Conservation (phyloP, 2,329 filamentous ascomycete genomes). For the Xylaria sp. region DNA sequence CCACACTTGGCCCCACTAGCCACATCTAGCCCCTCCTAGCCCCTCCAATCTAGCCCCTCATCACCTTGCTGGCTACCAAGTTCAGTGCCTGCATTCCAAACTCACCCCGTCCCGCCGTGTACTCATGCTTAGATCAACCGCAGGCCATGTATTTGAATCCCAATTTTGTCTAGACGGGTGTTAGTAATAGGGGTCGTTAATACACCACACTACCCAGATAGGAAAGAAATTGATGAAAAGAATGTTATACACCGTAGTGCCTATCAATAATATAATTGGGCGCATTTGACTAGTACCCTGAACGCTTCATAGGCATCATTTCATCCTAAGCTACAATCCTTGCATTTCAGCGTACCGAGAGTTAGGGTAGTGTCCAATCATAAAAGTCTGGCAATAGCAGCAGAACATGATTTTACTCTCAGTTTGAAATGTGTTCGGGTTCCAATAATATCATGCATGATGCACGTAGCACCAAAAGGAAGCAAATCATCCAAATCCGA, state of each 20-base stretch:
- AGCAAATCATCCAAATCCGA: background rate
- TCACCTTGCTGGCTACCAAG: too few relatives aligned
- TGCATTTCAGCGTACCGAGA: background rate
- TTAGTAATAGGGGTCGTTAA: background rate
- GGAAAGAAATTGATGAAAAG: background rate
- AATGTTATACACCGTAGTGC: background rate
- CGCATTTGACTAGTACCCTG: background rate
- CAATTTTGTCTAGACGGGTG: background rate
- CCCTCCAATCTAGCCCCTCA: too few relatives aligned
- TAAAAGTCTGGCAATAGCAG: background rate
- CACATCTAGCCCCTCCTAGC: too few relatives aligned
- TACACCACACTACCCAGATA: background rate
- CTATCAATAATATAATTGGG: constrained; percentile 1
- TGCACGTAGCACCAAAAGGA: background rate
- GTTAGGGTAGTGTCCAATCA: background rate
- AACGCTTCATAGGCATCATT: background rate
- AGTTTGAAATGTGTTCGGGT: background rate
- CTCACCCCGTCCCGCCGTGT: background rate
- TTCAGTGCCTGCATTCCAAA: too few relatives aligned
- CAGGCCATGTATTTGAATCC: background rate
- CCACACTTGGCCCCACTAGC: too few relatives aligned
- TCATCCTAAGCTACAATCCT: background rate
- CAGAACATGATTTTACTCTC: background rate
- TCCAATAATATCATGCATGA: constrained; percentile 1
- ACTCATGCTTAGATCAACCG: background rate